These are phyloP conservation scores for Kwoniella europaea DNA, from an alignment of 768 basidiomycete genomes.

Conservation along the genomic window DNA sequence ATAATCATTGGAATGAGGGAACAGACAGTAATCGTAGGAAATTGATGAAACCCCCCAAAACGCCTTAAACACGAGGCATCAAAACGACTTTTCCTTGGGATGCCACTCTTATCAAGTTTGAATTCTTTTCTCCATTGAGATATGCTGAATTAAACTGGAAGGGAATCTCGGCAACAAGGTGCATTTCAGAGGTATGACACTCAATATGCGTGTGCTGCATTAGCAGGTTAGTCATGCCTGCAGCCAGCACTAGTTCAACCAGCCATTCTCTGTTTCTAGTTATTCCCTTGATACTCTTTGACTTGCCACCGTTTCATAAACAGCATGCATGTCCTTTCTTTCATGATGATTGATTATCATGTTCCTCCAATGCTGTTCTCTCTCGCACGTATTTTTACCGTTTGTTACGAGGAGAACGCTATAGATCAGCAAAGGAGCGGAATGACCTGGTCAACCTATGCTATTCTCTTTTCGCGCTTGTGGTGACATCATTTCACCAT, in stretches of 20 bases:
- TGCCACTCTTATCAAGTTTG: neutral
- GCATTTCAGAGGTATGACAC: no score
- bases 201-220: no score
- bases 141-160: no score
- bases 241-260: no score
- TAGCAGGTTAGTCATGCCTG: no score
- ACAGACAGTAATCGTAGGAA: neutral
- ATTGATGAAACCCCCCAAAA: neutral
- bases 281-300: no score
- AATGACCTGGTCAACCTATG: neutral
- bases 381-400: neutral
- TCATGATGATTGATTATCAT: no score
- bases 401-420: neutral
- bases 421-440: neutral
- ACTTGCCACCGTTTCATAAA: no score
- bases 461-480: neutral
- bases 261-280: no score
- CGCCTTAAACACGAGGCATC: conserved; percentile 6
- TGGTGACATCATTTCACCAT: neutral
- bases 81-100: neutral
- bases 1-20: neutral
- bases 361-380: neutral
- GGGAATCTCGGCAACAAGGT: no score
- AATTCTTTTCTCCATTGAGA: no score
- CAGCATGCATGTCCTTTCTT: no score